phyloP scores from a whole-genome alignment of 805 yeast species.

The Yamadazyma sp. region DNA sequence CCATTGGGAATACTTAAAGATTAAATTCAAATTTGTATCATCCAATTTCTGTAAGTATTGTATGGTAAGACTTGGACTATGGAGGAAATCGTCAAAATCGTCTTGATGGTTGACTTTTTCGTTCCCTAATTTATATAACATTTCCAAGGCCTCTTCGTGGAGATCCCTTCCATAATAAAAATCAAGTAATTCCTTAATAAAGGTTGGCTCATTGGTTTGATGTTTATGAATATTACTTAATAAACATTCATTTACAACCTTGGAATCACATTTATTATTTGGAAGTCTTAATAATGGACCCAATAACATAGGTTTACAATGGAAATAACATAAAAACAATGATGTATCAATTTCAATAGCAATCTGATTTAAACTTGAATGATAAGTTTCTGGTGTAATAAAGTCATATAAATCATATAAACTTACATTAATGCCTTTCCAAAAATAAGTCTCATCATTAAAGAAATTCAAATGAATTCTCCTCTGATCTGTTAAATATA shows the following conservation, averaged over 20 bases:
- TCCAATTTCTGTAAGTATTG: conserved; percentile 58
- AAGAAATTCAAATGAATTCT: conserved; percentile 44
- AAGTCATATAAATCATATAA: conserved; percentile 41
- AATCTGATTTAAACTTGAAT: conserved; percentile 22
- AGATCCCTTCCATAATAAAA: conserved; percentile 63
- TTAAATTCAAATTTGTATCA: conserved; percentile 46
- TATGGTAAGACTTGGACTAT: conserved; percentile 44
- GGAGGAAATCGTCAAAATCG: conserved; percentile 24
- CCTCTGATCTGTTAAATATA: conserved; percentile 52
- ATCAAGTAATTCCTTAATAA: conserved; percentile 69
- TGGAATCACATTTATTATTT: conserved; percentile 68
- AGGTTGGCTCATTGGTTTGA: conserved; percentile 25
- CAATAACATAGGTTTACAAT: conserved; percentile 66
- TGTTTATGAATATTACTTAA: conserved; percentile 29
- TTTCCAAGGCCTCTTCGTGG: conserved; percentile 65
- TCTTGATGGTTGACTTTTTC: conserved; percentile 16
- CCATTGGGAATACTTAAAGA: conserved; percentile 57
- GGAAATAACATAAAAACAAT: conserved; percentile 68
- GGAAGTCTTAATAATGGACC: conserved; percentile 78
- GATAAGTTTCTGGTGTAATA: conserved; percentile 17
- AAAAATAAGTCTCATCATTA: conserved; percentile 22
- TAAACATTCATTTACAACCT: conserved; percentile 55
- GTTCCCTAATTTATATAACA: conserved; percentile 42
- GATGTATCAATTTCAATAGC: conserved; percentile 69
- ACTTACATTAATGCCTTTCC: conserved; percentile 46